These are phyloP conservation scores for Viridothelium virens DNA, from an alignment of 495 filamentous ascomycete species.

Conservation along the genomic window DNA sequence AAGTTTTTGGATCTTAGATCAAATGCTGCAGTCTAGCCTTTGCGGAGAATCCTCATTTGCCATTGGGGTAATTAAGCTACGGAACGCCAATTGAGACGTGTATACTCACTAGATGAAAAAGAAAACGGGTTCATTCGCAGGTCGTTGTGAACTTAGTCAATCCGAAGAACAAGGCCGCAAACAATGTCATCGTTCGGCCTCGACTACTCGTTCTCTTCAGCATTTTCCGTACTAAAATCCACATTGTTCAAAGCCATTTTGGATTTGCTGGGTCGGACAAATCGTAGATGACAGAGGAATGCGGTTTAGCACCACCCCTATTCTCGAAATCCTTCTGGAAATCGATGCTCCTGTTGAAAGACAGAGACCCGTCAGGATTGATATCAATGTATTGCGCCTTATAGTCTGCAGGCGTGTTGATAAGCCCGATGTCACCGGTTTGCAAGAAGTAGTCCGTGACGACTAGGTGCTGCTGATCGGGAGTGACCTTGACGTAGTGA, in stretches of 20 bases:
- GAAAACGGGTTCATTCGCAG: too few relatives aligned
- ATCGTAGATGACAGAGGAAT: conserved; percentile 53
- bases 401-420: conserved; percentile 57
- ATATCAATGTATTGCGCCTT: conserved; percentile 57
- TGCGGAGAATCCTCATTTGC: too few relatives aligned
- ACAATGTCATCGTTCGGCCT: too few relatives aligned
- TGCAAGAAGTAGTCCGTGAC: conserved; percentile 62
- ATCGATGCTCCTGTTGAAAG: conserved; percentile 53
- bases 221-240: too few relatives aligned
- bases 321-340: conserved; percentile 46
- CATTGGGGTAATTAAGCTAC: too few relatives aligned
- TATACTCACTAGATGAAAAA: too few relatives aligned
- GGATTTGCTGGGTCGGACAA: conserved; percentile 46
- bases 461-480: conserved; percentile 55
- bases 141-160: too few relatives aligned
- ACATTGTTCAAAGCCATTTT: conserved; percentile 20
- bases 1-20: too few relatives aligned
- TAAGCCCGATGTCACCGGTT: conserved; percentile 51
- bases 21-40: too few relatives aligned
- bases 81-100: too few relatives aligned
- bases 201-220: too few relatives aligned
- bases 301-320: conserved; percentile 52
- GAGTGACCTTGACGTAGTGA: conserved; percentile 58
- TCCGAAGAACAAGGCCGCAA: too few relatives aligned
- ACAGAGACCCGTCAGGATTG: conserved; percentile 44